Evolutionary conservation across 208 protist genomes (phyloP), one percentile per base, ranked within the genome.

Genomic region (Trypanosoma theileri): DNA sequence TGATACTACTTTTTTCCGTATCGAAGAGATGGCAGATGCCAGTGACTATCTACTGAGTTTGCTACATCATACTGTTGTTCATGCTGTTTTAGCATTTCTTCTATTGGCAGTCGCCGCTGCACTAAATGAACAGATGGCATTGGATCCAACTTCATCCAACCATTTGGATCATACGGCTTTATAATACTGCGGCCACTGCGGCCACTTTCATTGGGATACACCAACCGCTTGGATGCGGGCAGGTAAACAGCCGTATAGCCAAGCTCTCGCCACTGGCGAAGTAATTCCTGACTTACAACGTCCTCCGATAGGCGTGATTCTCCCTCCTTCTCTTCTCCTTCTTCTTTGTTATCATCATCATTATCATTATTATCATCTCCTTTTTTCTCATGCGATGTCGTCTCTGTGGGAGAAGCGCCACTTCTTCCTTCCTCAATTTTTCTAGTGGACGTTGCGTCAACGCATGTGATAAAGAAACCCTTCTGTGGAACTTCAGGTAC

Each of bases 211-310:
- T 26, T 28, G 26, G 62, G 60, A 50, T 59, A 66, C 7, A 69
- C 62, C 22, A 75, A 63, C 26, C 62, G 61, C 14, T 35, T 14
- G 24, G 52, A 53, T 19, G 67, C 75, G 31, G 79, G 80, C 11
- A 94, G 80, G 42, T 87, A 81, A 9, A 89, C 77, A 12, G 85
- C 82, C 21, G 85, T 78, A 71, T 95, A 95, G 56, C 89, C 89
- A 3, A 95, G 63, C 73, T 89, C 85, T 4, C 72, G 83, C 89
- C 89, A 95, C 4, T 78, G 74, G 16, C 77, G 68, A 21, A 76
- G 48, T n/a, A 80, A 64, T 12, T 74, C 63, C 14, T 71, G 68
- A 14, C 69, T 52, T 22, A 69, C 35, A 12, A 45, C 9, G 4
- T 14, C 54, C 6, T 35, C 28, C 6, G 28, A 35, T 1, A 35